These are phyloP conservation scores for Daphne laureola DNA, from an alignment of 441 rosid species.

Conservation along the genomic window DNA sequence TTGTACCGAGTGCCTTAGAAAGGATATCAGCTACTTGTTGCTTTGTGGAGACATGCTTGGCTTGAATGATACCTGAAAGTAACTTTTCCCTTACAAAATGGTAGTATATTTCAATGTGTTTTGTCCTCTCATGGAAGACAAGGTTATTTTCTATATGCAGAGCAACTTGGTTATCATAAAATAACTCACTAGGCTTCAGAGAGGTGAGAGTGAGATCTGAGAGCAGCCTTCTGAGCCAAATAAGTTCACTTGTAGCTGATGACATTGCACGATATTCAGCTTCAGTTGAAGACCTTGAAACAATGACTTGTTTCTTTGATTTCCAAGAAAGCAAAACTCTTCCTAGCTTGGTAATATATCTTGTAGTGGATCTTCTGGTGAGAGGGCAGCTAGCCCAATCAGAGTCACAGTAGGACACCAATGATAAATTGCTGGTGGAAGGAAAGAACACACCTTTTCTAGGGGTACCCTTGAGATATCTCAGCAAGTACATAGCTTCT, in stretches of 20 bases:
- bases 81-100: background rate
- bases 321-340: background rate
- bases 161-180: background rate
- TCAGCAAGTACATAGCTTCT: background rate
- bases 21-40: no score
- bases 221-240: background rate
- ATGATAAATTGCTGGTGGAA: no score
- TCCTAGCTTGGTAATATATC: background rate
- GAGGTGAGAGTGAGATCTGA: background rate
- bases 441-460: background rate
- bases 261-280: background rate
- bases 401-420: background rate
- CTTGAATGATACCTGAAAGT: background rate
- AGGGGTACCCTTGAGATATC: background rate
- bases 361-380: background rate
- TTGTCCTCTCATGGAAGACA: background rate
- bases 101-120: background rate
- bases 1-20: no score
- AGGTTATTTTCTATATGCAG: background rate
- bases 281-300: background rate
- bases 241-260: background rate
- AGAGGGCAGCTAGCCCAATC: background rate
- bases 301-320: background rate
- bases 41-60: no score
- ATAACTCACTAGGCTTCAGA: background rate